Conservation (phyloP, 2,329 filamentous ascomycete species). For the Colletotrichum nymphaeae region DNA sequence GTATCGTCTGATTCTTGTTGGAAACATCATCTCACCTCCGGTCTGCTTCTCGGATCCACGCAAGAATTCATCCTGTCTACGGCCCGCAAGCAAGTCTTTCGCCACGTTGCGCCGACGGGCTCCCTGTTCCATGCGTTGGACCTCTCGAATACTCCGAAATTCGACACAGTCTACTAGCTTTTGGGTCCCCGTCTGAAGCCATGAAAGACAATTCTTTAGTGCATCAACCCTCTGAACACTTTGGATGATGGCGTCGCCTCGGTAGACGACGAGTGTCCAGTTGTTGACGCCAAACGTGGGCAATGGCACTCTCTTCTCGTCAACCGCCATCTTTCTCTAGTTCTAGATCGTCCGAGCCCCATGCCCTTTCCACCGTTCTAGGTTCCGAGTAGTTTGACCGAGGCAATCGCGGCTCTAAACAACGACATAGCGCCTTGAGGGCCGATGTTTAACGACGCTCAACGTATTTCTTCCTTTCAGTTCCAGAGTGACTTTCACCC, state of each 20-base stretch:
- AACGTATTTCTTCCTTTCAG: too few species aligned
- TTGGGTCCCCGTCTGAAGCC: not conserved
- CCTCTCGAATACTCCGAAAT: not conserved
- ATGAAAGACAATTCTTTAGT: not conserved
- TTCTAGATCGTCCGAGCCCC: not conserved
- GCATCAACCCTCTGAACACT: not conserved
- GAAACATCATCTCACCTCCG: not conserved
- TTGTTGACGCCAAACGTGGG: not conserved
- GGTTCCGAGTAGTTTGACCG: not conserved
- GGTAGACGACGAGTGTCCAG: not conserved
- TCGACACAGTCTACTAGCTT: not conserved
- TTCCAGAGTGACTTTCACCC: not conserved
- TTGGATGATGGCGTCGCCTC: not conserved
- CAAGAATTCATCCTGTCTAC: constrained; percentile 16
- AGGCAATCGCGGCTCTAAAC: not conserved
- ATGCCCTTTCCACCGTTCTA: not conserved
- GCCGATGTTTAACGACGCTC: not conserved
- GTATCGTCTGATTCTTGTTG: not conserved
- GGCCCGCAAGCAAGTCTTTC: not conserved
- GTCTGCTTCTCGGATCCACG: too few species aligned
- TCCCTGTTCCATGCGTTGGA: not conserved
- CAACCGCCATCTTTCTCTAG: not conserved
- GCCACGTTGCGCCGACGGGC: constrained; percentile 15
- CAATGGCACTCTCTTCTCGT: not conserved
- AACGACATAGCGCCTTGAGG: not conserved